Conservation (phyloP, 805 yeast species). For the Starmerella apicola region DNA sequence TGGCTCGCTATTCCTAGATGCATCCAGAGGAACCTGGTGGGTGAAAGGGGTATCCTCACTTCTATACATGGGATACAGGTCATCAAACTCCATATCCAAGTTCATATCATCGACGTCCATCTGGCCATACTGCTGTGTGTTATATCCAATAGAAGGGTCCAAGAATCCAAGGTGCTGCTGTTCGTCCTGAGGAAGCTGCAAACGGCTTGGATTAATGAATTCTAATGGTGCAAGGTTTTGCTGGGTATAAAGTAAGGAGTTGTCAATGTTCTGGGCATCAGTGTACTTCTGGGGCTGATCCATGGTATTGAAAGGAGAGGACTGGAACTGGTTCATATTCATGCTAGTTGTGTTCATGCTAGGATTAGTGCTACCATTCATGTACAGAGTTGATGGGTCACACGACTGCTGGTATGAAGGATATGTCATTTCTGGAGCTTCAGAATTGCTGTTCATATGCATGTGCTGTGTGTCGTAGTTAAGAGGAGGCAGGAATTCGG, state of each 20-base stretch:
- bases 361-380: background rate
- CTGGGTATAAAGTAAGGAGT: constrained; percentile 1
- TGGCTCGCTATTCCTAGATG: too few relatives aligned
- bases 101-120: constrained; percentile 1
- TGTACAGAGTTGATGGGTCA: background rate
- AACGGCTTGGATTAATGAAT: constrained; percentile 14
- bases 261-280: background rate
- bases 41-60: background rate
- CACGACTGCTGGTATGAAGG: background rate
- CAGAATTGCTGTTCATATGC: background rate
- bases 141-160: background rate
- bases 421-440: background rate
- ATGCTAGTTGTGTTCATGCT: background rate
- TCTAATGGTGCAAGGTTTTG: constrained; percentile 9
- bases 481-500: constrained; percentile 8
- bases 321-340: background rate
- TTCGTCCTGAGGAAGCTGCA: constrained; percentile 8
- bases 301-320: background rate
- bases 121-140: background rate
- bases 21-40: too few relatives aligned
- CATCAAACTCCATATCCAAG: constrained; percentile 3
- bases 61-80: constrained; percentile 3
- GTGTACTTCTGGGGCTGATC: constrained; percentile 1
- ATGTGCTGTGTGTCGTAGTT: constrained; percentile 1
- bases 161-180: background rate